Evolutionary conservation across 331 rosid species (phyloP), one percentile per base, ranked within the genome.

Genomic region (Pyrus hybrid): DNA sequence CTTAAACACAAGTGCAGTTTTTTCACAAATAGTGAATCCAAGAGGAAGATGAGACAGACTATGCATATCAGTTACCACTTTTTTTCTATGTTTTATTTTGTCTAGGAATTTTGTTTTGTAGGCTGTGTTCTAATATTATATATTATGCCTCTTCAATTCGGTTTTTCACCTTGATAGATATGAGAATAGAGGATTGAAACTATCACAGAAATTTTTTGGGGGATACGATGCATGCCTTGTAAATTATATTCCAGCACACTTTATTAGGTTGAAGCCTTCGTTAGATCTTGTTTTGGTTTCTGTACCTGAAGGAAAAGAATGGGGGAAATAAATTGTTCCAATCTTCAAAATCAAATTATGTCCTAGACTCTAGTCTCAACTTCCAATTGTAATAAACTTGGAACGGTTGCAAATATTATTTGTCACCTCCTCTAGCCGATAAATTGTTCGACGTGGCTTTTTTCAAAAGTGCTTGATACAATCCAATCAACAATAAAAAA

Each of bases 21-120:
- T 82, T 73, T 82, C 88, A 21, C 83, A 82, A 58, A n/a, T 75
- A 33, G 77, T 72, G 67, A 72, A 77, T 72, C 77, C 68, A 9
- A 72, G 22, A 43, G 88, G 87, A 82, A 87, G 91, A 82, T 84
- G 64, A 83, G 79, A 37, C 43, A 37, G 43, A 20, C 21, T 65
- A 54, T 28, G 53, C 21, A 11, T 35, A 43, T 61, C 13, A 20
- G 22, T 13, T 63, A 61, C 11, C 10, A 26, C 26, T n/a, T n/a
- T 57, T n/a, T n/a, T 11, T 35, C 11, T 8, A 2, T 5, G 43
- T 45, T 57, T 5, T 71, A 29, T 57, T 57, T 9, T 66, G 57
- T 47, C 32, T 45, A 58, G 81, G 49, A 30, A 1, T 35, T 67
- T 67, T 79, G 9, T 65, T 29, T 73, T 30, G 78, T n/a, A 73